Conservation (phyloP, 805 yeast genomes). For the Schwanniomyces polymorphus region DNA sequence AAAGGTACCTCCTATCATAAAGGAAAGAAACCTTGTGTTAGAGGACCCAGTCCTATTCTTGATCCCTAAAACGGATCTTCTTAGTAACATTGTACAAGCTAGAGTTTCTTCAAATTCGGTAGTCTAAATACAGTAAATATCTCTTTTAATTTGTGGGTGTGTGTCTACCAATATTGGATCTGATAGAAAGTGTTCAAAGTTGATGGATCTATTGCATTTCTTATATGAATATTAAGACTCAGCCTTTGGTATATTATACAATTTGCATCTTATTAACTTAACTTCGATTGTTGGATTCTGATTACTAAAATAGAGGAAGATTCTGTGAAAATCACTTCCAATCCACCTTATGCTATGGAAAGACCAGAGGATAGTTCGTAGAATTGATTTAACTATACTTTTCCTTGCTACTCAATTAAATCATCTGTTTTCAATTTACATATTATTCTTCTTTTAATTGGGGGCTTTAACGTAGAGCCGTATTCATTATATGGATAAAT, state of each 20-base stretch:
- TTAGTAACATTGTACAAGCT: background rate
- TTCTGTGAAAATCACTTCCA: no score
- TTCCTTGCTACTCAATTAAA: no score
- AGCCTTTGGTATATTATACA: background rate
- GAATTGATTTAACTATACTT: no score
- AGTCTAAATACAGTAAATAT: background rate
- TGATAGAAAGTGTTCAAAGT: background rate
- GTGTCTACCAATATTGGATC: background rate
- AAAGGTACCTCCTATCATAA: background rate
- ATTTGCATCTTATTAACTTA: no score
- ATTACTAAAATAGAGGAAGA: no score
- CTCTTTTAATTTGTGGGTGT: background rate
- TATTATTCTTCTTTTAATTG: no score
- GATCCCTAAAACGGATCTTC: background rate
- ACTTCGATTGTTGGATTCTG: no score
- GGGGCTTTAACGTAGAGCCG: no score
- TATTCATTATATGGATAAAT: no score
- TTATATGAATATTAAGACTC: background rate
- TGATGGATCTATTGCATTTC: background rate
- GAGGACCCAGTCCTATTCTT: background rate
- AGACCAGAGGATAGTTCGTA: no score
- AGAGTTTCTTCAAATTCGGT: background rate
- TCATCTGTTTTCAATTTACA: no score
- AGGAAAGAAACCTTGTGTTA: constrained; percentile 1
- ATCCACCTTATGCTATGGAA: no score